Conservation (phyloP, 768 basidiomycete species). For the Mycena chlorophos region DNA sequence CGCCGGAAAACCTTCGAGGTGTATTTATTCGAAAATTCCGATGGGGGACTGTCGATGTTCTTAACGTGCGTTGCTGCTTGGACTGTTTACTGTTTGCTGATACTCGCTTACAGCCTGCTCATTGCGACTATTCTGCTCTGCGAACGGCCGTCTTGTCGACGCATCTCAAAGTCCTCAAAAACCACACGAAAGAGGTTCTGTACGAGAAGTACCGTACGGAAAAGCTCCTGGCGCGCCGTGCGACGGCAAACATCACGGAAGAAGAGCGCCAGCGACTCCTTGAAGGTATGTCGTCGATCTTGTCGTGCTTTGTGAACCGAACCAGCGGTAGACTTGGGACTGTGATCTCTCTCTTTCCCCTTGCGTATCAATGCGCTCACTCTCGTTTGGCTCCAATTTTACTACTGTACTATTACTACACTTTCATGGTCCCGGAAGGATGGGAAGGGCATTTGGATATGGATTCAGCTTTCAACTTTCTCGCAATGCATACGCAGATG, state of each 20-base stretch:
- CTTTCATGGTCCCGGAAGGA: neutral
- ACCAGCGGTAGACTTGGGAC: conserved; percentile 42
- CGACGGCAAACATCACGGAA: conserved; percentile 75
- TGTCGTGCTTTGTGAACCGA: neutral
- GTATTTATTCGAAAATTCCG: conserved; percentile 77
- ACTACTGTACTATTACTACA: conserved; percentile 11
- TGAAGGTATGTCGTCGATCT: conserved; percentile 52
- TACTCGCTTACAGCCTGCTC: conserved; percentile 45
- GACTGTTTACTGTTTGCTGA: neutral
- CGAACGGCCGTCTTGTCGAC: conserved; percentile 82
- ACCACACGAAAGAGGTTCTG: conserved; percentile 81
- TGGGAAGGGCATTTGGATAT: too few relatives aligned
- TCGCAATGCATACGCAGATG: neutral
- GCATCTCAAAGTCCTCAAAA: conserved; percentile 85
- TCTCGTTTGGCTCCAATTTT: too few relatives aligned
- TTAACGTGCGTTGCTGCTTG: conserved; percentile 41
- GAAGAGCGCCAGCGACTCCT: conserved; percentile 71
- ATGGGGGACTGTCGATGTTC: conserved; percentile 88
- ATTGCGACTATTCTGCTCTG: conserved; percentile 86
- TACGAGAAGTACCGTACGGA: conserved; percentile 94
- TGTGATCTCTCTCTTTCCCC: conserved; percentile 35
- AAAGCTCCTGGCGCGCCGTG: conserved; percentile 84
- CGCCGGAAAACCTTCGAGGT: conserved; percentile 70
- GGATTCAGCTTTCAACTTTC: conserved; percentile 16
- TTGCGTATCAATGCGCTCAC: too few relatives aligned